These are phyloP conservation scores for Colletotrichum sp. DNA, from an alignment of 2,329 filamentous ascomycete species.

Conservation along the genomic window DNA sequence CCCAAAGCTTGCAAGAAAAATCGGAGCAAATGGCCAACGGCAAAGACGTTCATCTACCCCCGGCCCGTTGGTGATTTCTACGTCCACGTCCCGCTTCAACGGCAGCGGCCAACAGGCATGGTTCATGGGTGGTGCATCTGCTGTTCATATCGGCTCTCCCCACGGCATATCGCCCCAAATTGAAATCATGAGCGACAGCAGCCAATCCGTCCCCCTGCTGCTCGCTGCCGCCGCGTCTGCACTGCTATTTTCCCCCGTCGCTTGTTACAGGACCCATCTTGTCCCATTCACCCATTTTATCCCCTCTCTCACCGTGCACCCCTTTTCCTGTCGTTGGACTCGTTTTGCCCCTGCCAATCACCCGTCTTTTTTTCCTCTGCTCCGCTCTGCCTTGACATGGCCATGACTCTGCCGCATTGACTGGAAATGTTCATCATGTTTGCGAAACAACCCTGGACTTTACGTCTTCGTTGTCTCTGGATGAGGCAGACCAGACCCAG, in stretches of 20 bases:
- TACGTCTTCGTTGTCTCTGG: background rate
- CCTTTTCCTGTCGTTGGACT: background rate
- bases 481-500: background rate
- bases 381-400: background rate
- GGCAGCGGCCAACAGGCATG: background rate
- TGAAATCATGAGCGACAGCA: slow-evolving; percentile 16
- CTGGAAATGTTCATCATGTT: background rate
- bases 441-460: slow-evolving; percentile 5
- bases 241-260: background rate
- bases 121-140: background rate
- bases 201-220: slow-evolving; percentile 7
- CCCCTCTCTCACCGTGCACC: background rate
- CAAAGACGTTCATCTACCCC: background rate
- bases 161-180: slow-evolving; percentile 1
- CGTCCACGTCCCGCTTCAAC: background rate
- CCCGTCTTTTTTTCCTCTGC: background rate
- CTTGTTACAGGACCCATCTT: slow-evolving; percentile 1
- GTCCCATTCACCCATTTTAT: background rate
- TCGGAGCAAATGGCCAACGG: background rate
- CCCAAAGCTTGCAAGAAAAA: background rate
- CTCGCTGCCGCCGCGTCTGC: slow-evolving; percentile 2
- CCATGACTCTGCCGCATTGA: slow-evolving; percentile 1
- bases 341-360: background rate
- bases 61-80: background rate
- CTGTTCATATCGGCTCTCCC: background rate